Evolutionary conservation across 176 grass and related monocot species (phyloP), one percentile per base, ranked within the genome.

Genomic region (Miscanthus lutarioriparius): DNA sequence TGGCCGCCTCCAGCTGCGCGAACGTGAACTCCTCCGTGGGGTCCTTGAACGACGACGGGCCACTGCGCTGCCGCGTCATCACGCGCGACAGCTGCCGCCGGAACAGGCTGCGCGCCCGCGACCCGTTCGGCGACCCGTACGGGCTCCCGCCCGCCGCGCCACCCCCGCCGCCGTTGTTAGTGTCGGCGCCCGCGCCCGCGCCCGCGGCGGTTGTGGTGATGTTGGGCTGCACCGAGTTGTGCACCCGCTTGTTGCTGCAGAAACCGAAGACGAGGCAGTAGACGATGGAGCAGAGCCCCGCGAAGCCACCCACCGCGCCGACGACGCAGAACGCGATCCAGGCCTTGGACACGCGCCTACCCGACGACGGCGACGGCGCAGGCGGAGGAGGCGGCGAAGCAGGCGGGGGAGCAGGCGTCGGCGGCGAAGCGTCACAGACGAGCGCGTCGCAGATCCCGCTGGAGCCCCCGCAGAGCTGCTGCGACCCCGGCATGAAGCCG

Each of bases 41-140:
- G 20, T 99, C 96, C 85, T 96, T 99, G 75, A 99, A 96, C 35
- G 91, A 94, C 41, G 96, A 99, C 8, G 96, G 93, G 12, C 96
- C 96, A 49, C 96, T 99, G 27, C 96, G 87, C 86, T 96, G 91
- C 90, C 96, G 96, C 66, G 74, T 89, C 89, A 99, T 92, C 67
- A 87, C 84, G 41, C 90, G 91, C 12, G 97, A 99, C 6, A 87
- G 63, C 75, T 99, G 97, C 47, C 97, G 91, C 44, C 87, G 84
- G 71, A 99, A 92, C 1, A 89, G 70, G 22, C 72, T 72, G 0
- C 86, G 88, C 28, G 85, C 41, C 0, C 84, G 78, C 26, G 92
- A 95, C 19, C 82, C 88, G 82, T 85, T 90, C 27, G 92, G 80
- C 33, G 87, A 79, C 1, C 87, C 62, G 87, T 91, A 84, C 4